phyloP scores from a whole-genome alignment of 768 basidiomycete genomes.

The Trametes cubensis region DNA sequence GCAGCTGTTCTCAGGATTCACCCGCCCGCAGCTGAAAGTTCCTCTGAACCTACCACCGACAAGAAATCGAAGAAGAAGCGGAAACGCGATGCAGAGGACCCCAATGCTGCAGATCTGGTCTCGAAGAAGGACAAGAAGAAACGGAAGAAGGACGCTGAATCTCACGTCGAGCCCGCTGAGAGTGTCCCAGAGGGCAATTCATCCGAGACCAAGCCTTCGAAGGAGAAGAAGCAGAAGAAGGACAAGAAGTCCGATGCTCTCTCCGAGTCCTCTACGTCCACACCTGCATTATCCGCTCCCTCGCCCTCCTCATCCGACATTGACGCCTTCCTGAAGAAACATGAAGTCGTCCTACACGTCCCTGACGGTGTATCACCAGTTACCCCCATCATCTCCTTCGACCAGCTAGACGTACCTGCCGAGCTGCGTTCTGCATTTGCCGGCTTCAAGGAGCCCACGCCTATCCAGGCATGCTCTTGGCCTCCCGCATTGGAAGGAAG shows the following conservation, averaged over 20 bases:
- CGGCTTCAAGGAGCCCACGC: conserved; percentile 85
- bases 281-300: conserved; percentile 26
- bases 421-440: conserved; percentile 64
- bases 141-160: conserved; percentile 39
- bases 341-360: conserved; percentile 73
- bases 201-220: conserved; percentile 14
- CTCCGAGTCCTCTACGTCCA: conserved; percentile 23
- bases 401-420: conserved; percentile 67
- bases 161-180: conserved; percentile 25
- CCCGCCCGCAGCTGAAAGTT: background rate
- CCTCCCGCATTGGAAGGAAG: conserved; percentile 77
- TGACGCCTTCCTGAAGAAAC: conserved; percentile 65
- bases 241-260: conserved; percentile 32
- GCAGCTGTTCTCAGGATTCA: background rate
- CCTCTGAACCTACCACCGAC: conserved; percentile 19
- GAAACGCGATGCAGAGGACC: conserved; percentile 40
- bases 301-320: conserved; percentile 45
- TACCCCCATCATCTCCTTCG: conserved; percentile 74
- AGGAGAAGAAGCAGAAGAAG: conserved; percentile 40
- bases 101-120: conserved; percentile 12
- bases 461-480: conserved; percentile 96
- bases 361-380: conserved; percentile 48
- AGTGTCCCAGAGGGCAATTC: conserved; percentile 17
- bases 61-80: conserved; percentile 47
- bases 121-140: conserved; percentile 42